Evolutionary conservation across 2,329 filamentous ascomycete genomes (phyloP).

Genomic region (Tolypocladium nubicola): DNA sequence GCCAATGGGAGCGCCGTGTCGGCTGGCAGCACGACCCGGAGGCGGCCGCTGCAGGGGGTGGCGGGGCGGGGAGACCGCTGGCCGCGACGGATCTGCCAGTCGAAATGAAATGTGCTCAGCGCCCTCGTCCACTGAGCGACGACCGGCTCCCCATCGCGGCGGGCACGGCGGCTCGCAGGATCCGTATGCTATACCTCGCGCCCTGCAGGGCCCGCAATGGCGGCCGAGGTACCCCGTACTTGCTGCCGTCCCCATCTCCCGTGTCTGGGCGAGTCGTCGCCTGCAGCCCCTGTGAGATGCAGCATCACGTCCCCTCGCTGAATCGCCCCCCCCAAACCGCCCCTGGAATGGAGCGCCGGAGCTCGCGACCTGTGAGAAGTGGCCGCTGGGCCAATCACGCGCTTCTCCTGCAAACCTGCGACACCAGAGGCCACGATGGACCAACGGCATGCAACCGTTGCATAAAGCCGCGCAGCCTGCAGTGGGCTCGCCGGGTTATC

Average conservation of each 20-base stretch:
- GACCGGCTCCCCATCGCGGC: not conserved
- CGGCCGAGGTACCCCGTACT: not conserved
- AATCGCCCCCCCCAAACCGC: not conserved
- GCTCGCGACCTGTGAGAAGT: not conserved
- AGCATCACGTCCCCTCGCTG: not conserved
- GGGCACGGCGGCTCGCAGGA: not conserved
- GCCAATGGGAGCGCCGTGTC: not conserved
- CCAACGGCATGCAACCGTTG: not conserved
- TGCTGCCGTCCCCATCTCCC: not conserved
- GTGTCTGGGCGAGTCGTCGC: not conserved
- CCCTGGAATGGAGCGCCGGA: not conserved
- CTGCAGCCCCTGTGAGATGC: conserved; percentile 1
- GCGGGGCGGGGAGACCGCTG: not conserved
- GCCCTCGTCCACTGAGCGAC: not conserved
- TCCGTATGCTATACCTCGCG: not conserved
- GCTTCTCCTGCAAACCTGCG: not conserved
- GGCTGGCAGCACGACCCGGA: not conserved
- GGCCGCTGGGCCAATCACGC: not conserved
- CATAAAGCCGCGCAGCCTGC: not conserved
- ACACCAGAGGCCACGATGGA: not conserved
- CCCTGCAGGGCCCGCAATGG: not conserved
- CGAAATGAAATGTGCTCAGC: not conserved
- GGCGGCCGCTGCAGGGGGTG: not conserved
- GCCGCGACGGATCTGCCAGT: not conserved
- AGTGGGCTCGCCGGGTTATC: not conserved